Evolutionary conservation across 164 flowering plant species (phyloP).

Genomic region (Berberis thunbergii): DNA sequence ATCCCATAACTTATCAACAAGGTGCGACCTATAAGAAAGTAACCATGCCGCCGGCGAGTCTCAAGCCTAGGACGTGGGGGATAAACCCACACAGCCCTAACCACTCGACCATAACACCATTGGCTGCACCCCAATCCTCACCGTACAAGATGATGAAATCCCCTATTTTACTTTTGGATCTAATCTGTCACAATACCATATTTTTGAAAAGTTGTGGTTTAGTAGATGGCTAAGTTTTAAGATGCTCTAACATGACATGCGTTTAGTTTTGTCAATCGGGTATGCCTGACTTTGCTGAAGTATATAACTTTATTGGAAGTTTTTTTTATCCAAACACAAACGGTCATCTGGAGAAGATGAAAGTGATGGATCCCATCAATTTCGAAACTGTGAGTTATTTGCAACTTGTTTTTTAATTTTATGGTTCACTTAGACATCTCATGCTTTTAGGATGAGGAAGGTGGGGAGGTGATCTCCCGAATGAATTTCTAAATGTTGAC

Average conservation of each 20-base stretch:
- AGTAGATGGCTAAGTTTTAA: background rate
- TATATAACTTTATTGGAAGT: constrained; percentile 84
- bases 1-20: too few species aligned
- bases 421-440: background rate
- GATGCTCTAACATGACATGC: background rate
- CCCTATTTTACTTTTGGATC: background rate
- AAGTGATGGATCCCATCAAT: constrained; percentile 94
- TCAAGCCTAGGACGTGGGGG: too few species aligned
- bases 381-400: constrained; percentile 72
- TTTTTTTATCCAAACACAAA: constrained; percentile 75
- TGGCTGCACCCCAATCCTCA: background rate
- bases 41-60: too few species aligned
- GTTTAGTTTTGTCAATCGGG: constrained; percentile 26
- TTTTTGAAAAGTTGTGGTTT: background rate
- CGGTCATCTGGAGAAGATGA: constrained; percentile 75
- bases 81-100: too few species aligned
- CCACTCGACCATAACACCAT: too few species aligned
- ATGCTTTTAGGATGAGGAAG: background rate
- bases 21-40: too few species aligned
- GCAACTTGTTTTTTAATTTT: background rate
- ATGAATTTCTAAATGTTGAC: too few species aligned
- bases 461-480: background rate
- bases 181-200: background rate
- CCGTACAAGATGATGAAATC: background rate
- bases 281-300: constrained; percentile 83